These are phyloP conservation scores for Boletus sp. DNA, from an alignment of 768 basidiomycete genomes.

Conservation along the genomic window DNA sequence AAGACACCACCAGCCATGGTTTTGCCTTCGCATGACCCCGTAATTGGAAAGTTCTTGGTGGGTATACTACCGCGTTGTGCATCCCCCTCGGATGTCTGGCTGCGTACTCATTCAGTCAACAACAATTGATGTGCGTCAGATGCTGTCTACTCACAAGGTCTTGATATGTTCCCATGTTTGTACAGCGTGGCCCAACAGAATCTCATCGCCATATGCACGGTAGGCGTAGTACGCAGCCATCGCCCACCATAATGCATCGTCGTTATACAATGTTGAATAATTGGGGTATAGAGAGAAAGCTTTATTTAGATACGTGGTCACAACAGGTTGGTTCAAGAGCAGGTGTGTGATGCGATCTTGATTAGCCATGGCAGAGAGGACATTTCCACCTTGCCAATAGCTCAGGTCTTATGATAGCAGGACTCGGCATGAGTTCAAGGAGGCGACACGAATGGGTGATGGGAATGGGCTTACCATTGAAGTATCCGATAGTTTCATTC, in stretches of 20 bases:
- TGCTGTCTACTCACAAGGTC: slow-evolving; percentile 36
- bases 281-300: slow-evolving; percentile 4
- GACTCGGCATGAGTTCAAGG: neutral
- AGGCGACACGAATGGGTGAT: neutral
- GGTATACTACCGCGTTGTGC: slow-evolving; percentile 37
- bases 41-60: slow-evolving; percentile 40
- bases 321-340: neutral
- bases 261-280: slow-evolving; percentile 10
- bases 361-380: slow-evolving; percentile 48
- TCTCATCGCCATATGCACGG: slow-evolving; percentile 44
- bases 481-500: slow-evolving; percentile 37
- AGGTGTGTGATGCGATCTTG: neutral
- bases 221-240: slow-evolving; percentile 48
- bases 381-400: slow-evolving; percentile 54
- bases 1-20: slow-evolving; percentile 56
- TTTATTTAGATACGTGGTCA: slow-evolving; percentile 7
- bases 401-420: slow-evolving; percentile 37
- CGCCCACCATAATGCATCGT: slow-evolving; percentile 47
- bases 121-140: neutral
- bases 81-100: slow-evolving; percentile 37
- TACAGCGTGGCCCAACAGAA: slow-evolving; percentile 41
- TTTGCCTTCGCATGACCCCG: slow-evolving; percentile 43
- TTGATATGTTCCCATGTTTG: slow-evolving; percentile 49
- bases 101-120: neutral
- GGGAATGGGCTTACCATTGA: slow-evolving; percentile 36